phyloP scores from a whole-genome alignment of 2,329 filamentous ascomycete genomes.

The Botrytis paeoniae region DNA sequence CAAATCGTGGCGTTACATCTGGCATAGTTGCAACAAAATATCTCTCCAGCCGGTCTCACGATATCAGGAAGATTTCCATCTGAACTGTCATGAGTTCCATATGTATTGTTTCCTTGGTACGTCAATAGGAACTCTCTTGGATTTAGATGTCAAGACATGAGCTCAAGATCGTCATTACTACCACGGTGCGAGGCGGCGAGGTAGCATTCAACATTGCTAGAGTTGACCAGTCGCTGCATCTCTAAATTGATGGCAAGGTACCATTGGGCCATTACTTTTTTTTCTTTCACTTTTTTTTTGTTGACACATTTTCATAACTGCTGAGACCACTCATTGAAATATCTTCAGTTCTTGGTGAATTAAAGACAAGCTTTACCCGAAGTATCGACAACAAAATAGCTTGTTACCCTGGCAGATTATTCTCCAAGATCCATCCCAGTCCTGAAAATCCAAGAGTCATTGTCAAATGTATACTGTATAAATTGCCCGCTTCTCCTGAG shows the following conservation, averaged over 20 bases:
- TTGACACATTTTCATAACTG: too few relatives aligned
- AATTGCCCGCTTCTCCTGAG: background rate
- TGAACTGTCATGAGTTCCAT: background rate
- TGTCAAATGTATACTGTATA: background rate
- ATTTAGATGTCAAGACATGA: background rate
- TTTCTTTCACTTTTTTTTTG: background rate
- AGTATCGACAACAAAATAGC: too few relatives aligned
- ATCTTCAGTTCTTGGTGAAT: background rate
- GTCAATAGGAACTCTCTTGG: background rate
- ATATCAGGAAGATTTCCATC: background rate
- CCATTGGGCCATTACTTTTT: background rate
- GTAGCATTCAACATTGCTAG: background rate
- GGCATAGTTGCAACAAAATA: background rate
- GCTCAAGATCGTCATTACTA: background rate
- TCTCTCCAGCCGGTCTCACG: background rate
- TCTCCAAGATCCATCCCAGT: background rate
- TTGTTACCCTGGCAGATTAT: background rate
- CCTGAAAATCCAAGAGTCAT: background rate
- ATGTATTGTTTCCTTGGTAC: background rate
- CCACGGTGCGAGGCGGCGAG: background rate
- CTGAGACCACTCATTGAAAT: background rate
- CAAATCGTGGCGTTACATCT: background rate
- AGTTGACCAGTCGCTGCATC: background rate
- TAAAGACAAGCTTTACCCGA: background rate
- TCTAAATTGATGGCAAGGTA: background rate